These are phyloP conservation scores for Schoenoplectus triqueter DNA, from an alignment of 202 grass and related monocot species.

Conservation along the genomic window DNA sequence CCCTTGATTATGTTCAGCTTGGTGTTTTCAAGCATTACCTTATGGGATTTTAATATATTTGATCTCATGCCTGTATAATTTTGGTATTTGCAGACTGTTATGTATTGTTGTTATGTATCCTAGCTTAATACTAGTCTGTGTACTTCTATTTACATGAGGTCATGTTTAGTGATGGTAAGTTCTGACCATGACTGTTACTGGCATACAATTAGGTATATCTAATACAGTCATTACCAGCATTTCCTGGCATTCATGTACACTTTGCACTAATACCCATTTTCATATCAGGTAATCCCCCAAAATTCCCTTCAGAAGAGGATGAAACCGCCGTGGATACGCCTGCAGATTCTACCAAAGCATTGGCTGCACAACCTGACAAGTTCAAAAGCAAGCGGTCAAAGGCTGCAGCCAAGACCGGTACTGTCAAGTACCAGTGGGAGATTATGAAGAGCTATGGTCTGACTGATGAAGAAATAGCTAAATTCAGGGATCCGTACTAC, in stretches of 20 bases:
- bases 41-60: neutral
- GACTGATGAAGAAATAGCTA: constrained; percentile 63
- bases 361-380: constrained; percentile 49
- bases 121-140: neutral
- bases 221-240: neutral
- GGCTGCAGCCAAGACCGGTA: constrained; percentile 68
- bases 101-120: neutral
- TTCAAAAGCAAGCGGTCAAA: constrained; percentile 88
- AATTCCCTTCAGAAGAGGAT: constrained; percentile 68
- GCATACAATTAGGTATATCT: neutral
- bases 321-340: constrained; percentile 38
- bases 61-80: neutral
- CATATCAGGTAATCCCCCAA: constrained; percentile 62
- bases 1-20: constrained; percentile 4
- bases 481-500: constrained; percentile 80
- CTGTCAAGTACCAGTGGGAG: constrained; percentile 87
- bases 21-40: constrained; percentile 20
- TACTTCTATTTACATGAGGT: constrained; percentile 8
- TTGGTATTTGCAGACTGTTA: neutral
- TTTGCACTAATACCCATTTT: neutral
- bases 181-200: neutral
- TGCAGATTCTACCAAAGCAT: constrained; percentile 41
- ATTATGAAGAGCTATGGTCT: constrained; percentile 79
- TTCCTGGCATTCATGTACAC: neutral
- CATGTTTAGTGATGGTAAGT: neutral